phyloP scores from a whole-genome alignment of 805 yeast genomes.

The Yarrowia osloensis region DNA sequence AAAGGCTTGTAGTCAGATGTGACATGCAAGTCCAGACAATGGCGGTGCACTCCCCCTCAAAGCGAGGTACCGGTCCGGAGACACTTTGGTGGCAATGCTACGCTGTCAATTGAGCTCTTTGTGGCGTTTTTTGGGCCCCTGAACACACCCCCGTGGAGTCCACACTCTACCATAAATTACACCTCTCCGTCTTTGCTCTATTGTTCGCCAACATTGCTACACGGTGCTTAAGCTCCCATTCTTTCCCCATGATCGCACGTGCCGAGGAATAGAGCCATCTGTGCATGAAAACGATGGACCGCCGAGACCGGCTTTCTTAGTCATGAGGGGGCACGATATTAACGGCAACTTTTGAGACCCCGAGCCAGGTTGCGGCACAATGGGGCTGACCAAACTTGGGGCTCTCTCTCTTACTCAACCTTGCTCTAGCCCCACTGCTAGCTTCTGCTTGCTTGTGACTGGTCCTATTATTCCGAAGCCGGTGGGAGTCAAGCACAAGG shows the following conservation, averaged over 20 bases:
- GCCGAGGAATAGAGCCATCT: conserved; percentile 3
- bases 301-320: conserved; percentile 13
- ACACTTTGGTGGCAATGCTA: too few relatives aligned
- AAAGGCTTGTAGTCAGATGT: background rate
- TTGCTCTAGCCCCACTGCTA: background rate
- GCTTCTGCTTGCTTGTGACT: background rate
- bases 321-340: background rate
- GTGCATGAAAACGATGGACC: background rate
- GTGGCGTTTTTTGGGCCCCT: too few relatives aligned
- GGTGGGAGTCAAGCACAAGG: background rate
- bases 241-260: conserved; percentile 7
- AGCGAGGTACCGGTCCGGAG: too few relatives aligned
- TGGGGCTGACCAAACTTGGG: background rate
- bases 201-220: background rate
- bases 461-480: conserved; percentile 4
- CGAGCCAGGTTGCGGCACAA: background rate
- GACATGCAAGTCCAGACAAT: background rate
- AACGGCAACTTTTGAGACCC: too few relatives aligned
- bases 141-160: too few relatives aligned
- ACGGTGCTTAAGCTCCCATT: background rate
- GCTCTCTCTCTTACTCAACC: background rate
- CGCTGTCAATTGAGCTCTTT: background rate
- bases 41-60: background rate
- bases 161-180: background rate
- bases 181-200: background rate